Conservation (phyloP, 2,329 filamentous ascomycete species). For the Neonectria coccinea region DNA sequence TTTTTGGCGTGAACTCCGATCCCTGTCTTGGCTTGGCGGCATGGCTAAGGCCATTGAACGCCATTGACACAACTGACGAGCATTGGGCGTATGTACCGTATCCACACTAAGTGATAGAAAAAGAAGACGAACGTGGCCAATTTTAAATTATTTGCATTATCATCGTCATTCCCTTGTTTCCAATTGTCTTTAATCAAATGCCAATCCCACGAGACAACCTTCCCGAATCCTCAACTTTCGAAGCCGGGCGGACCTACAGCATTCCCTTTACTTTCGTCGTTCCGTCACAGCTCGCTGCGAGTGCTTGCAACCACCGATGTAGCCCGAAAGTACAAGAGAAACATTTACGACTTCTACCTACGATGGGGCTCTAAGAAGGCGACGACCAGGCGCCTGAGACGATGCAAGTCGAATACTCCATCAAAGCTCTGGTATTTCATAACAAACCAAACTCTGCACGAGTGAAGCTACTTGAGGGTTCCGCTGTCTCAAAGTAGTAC, state of each 20-base stretch:
- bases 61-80: neutral
- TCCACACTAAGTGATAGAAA: neutral
- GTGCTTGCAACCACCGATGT: constrained; percentile 28
- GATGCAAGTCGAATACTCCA: constrained; percentile 24
- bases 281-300: constrained; percentile 32
- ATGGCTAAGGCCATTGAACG: neutral
- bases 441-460: neutral
- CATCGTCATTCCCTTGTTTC: no score
- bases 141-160: neutral
- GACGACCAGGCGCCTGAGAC: constrained; percentile 38
- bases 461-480: neutral
- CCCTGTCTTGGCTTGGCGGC: neutral
- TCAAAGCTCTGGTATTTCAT: constrained; percentile 12
- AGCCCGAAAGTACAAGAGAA: constrained; percentile 26
- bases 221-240: constrained; percentile 12
- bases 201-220: constrained; percentile 26
- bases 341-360: constrained; percentile 37
- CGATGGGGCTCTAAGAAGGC: constrained; percentile 35
- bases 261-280: constrained; percentile 37
- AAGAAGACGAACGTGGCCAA: neutral
- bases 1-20: no score
- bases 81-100: neutral
- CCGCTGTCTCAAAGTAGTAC: constrained; percentile 2
- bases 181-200: constrained; percentile 9
- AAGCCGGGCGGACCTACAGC: constrained; percentile 27